These are phyloP conservation scores for Coniochaeta sp. DNA, from an alignment of 2,329 filamentous ascomycete species.

Conservation along the genomic window DNA sequence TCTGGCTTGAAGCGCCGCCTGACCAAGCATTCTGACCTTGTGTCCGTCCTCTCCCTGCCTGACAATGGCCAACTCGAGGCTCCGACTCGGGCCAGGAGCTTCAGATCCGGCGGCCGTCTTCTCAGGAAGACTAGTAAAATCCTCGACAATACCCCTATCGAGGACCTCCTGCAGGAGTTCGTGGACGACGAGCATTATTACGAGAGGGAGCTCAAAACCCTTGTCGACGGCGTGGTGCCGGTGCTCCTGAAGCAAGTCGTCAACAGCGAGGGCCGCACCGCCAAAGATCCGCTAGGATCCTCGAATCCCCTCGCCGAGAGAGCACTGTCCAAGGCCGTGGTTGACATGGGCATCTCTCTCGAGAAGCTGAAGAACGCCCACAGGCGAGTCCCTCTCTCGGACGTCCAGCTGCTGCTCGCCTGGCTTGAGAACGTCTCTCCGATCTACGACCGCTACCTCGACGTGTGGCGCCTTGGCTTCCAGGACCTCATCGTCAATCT, in stretches of 20 bases:
- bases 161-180: constrained; percentile 74
- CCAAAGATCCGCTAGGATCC: background rate
- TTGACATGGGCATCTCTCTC: constrained; percentile 86
- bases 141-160: constrained; percentile 59
- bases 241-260: constrained; percentile 83
- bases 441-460: constrained; percentile 79
- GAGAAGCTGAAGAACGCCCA: constrained; percentile 79
- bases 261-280: constrained; percentile 59
- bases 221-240: constrained; percentile 92
- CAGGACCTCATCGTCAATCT: constrained; percentile 92
- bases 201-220: constrained; percentile 79
- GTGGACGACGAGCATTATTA: constrained; percentile 81
- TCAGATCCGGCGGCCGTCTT: constrained; percentile 71
- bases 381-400: constrained; percentile 67
- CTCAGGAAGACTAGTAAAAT: constrained; percentile 63
- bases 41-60: constrained; percentile 80
- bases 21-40: constrained; percentile 87
- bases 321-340: constrained; percentile 73
- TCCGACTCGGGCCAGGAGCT: constrained; percentile 57
- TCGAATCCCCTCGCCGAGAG: background rate
- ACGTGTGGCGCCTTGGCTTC: constrained; percentile 87
- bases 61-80: constrained; percentile 38
- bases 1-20: constrained; percentile 61
- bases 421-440: constrained; percentile 77
- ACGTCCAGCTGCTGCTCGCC: constrained; percentile 62